Evolutionary conservation across 1,284 basidiomycete species (phyloP), one percentile per base, ranked within the genome.

Genomic region (Hypsizygus ulmarius): DNA sequence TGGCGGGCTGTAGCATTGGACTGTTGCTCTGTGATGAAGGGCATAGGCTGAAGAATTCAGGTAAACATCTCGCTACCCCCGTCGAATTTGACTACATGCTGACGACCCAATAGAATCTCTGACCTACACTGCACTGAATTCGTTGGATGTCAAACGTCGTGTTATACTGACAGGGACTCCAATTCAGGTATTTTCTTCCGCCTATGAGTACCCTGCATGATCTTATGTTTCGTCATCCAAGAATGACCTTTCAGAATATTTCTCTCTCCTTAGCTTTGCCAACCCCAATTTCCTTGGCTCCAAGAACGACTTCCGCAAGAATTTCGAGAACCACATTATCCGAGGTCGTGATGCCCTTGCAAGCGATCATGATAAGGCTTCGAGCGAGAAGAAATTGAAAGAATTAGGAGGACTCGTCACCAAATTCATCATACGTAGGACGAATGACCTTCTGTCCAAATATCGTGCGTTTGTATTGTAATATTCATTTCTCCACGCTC

Each of bases 181-280:
- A 0, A 95, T 98, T 50, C 93, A 94, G 77, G 89, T 84, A 45
- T 16, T 14, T 41, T 5, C 11, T 34, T 6, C n/a, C 7, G 7
- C 21, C 3, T 27, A 5, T 12, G 14, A 16, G 9, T 15, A 34
- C 7, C 3, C 12, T n/a, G 32, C 11, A 34, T 18, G 15, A 15
- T 6, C 29, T 38, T n/a, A 43, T 16, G 14, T 28, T 33, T 10
- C 29, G 10, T 14, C 10, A 14, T 39, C 12, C 29, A 25, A 97
- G 84, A 98, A 98, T 64, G 94, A 98, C 64, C 79, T 98, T 14
- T 93, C 94, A 4, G 95, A 98, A 71, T 97, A 97, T 67, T 98
- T 97, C 64, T 93, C 94, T 0, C 77, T 99, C 9, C 81, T 99
- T 45, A 95, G 90, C 68, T 99, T 99, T 60, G 96, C 95, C 47